These are phyloP conservation scores for Beauveria scarabaeidicola DNA, from an alignment of 2,329 filamentous ascomycete species.

Conservation along the genomic window DNA sequence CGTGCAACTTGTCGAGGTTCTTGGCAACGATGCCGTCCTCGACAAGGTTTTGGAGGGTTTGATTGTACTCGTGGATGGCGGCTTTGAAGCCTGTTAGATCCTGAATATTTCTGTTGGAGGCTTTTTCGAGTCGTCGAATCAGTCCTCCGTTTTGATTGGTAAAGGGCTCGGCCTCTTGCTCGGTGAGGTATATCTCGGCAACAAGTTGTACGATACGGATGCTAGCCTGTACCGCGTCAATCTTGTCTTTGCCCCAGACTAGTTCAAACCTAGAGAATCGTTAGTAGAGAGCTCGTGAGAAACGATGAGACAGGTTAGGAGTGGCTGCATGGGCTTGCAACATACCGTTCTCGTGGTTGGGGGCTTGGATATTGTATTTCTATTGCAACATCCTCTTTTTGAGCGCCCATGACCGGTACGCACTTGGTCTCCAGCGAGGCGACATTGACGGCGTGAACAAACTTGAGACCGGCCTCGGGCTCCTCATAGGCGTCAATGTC, in stretches of 20 bases:
- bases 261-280: conserved; percentile 43
- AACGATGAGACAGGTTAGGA: not conserved
- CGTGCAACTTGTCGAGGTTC: conserved; percentile 60
- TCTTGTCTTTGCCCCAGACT: conserved; percentile 69
- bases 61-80: conserved; percentile 71
- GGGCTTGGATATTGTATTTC: conserved; percentile 78
- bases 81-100: conserved; percentile 60
- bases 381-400: conserved; percentile 49
- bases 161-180: conserved; percentile 58
- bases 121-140: conserved; percentile 67
- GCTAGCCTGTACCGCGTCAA: conserved; percentile 68
- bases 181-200: conserved; percentile 68
- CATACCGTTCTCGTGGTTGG: conserved; percentile 58
- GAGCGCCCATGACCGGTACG: conserved; percentile 39
- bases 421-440: conserved; percentile 43
- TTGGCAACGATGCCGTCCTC: conserved; percentile 62
- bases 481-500: conserved; percentile 38
- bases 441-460: conserved; percentile 53
- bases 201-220: conserved; percentile 60
- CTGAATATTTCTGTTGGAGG: conserved; percentile 57
- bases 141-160: conserved; percentile 66
- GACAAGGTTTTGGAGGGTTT: conserved; percentile 55
- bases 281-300: not conserved
- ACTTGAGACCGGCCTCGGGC: conserved; percentile 31
- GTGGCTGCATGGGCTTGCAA: not conserved